Conservation (phyloP, 345 rosid genomes). For the Boechera stricta region DNA sequence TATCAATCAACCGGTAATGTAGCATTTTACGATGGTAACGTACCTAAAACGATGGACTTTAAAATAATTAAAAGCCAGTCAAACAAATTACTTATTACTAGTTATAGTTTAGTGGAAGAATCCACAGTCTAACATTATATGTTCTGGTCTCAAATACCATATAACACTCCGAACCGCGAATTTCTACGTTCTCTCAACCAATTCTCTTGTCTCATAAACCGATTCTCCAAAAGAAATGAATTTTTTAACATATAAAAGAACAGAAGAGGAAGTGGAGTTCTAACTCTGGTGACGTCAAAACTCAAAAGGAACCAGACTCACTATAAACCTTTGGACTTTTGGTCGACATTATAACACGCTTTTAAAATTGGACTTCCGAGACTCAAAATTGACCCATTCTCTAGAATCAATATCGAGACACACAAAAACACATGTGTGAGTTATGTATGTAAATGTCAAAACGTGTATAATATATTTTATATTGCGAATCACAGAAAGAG, state of each 20-base stretch:
- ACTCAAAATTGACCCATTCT: constrained; percentile 28
- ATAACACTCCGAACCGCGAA: neutral
- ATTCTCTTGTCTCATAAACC: neutral
- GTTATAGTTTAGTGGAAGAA: constrained; percentile 10
- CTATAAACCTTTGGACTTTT: constrained; percentile 25
- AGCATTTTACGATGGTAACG: constrained; percentile 21
- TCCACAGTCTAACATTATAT: neutral
- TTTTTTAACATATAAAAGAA: neutral
- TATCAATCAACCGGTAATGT: constrained; percentile 16
- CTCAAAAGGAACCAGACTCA: neutral
- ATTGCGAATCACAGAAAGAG: constrained; percentile 22
- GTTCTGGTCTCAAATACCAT: constrained; percentile 4
- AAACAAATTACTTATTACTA: neutral
- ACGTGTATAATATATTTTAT: neutral
- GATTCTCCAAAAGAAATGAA: neutral
- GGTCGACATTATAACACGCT: constrained; percentile 35
- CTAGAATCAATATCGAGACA: neutral
- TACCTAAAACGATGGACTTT: constrained; percentile 3
- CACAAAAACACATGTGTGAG: constrained; percentile 17
- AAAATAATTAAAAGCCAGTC: neutral
- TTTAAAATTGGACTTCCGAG: neutral
- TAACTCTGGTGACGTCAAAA: constrained; percentile 21
- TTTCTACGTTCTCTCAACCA: neutral
- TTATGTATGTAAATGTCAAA: constrained; percentile 13
- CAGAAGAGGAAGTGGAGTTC: constrained; percentile 12